Evolutionary conservation across 2,329 filamentous ascomycete genomes (phyloP).

Genomic region (Albifimbria verrucaria): DNA sequence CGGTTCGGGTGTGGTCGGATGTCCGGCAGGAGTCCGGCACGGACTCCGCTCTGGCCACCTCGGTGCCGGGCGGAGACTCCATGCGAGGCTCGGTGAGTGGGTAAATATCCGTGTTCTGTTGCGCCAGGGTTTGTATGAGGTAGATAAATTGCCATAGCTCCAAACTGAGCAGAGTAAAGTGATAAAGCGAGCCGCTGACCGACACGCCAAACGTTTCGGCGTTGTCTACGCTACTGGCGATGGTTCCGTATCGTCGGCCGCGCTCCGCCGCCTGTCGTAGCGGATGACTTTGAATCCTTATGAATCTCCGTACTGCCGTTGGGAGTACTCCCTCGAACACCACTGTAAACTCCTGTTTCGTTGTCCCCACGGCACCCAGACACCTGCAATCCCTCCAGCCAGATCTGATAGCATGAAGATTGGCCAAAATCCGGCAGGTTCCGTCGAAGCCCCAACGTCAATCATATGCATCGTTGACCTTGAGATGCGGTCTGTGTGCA

Average conservation of each 20-base stretch:
- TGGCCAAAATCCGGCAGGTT: constrained; percentile 27
- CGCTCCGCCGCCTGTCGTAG: constrained; percentile 40
- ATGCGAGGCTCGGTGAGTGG: constrained; percentile 38
- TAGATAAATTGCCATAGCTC: constrained; percentile 66
- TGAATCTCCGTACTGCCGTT: constrained; percentile 54
- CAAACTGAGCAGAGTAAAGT: constrained; percentile 63
- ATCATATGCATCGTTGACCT: constrained; percentile 44
- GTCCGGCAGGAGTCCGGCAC: too few relatives aligned
- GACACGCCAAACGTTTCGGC: constrained; percentile 61
- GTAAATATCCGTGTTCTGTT: constrained; percentile 43
- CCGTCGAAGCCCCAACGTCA: constrained; percentile 34
- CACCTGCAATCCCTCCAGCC: constrained; percentile 42
- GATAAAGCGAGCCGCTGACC: constrained; percentile 66
- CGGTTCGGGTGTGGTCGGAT: constrained; percentile 39
- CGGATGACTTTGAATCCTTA: constrained; percentile 49
- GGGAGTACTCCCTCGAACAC: constrained; percentile 57
- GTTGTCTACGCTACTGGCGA: constrained; percentile 40
- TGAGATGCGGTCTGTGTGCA: constrained; percentile 44
- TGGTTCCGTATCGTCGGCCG: constrained; percentile 35
- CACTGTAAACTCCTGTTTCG: constrained; percentile 37
- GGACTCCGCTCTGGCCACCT: too few relatives aligned
- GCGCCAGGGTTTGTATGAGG: constrained; percentile 68
- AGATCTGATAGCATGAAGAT: constrained; percentile 47
- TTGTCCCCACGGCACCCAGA: constrained; percentile 46
- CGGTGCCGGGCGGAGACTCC: too few relatives aligned